Evolutionary conservation across 148 eudicot species (phyloP).

Genomic region (Linanthus parryae): DNA sequence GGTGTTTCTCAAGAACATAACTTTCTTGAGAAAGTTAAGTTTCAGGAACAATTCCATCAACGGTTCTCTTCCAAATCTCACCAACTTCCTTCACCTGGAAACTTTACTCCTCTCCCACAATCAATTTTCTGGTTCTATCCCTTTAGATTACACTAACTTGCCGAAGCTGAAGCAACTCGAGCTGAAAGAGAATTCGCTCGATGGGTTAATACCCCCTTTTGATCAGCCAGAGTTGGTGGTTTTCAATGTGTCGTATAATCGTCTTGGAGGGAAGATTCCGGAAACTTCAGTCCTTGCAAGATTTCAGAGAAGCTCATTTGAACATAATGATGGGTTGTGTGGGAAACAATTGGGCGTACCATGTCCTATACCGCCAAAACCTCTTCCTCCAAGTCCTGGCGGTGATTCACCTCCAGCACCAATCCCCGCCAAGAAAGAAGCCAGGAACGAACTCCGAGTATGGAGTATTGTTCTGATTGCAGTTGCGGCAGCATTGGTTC

Average conservation of each 20-base stretch:
- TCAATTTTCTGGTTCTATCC: conserved; percentile 35
- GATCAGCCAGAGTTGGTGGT: conserved; percentile 23
- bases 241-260: conserved; percentile 39
- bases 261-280: conserved; percentile 29
- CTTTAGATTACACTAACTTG: conserved; percentile 17
- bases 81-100: conserved; percentile 21
- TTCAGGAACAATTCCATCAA: conserved; percentile 26
- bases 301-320: conserved; percentile 27
- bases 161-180: conserved; percentile 20
- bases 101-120: conserved; percentile 29
- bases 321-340: conserved; percentile 33
- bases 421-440: conserved; percentile 9
- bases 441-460: not conserved
- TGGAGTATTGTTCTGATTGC: conserved; percentile 28
- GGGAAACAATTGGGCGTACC: conserved; percentile 22
- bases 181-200: conserved; percentile 27
- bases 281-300: conserved; percentile 22
- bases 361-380: conserved; percentile 15
- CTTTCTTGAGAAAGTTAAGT: conserved; percentile 33
- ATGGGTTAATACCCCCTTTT: conserved; percentile 40
- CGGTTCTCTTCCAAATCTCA: conserved; percentile 34
- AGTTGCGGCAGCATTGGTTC: conserved; percentile 22
- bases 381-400: no score
- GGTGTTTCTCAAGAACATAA: conserved; percentile 17
- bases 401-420: conserved; percentile 13